These are phyloP conservation scores for Jatropha multifida DNA, from an alignment of 441 rosid species.

Conservation along the genomic window DNA sequence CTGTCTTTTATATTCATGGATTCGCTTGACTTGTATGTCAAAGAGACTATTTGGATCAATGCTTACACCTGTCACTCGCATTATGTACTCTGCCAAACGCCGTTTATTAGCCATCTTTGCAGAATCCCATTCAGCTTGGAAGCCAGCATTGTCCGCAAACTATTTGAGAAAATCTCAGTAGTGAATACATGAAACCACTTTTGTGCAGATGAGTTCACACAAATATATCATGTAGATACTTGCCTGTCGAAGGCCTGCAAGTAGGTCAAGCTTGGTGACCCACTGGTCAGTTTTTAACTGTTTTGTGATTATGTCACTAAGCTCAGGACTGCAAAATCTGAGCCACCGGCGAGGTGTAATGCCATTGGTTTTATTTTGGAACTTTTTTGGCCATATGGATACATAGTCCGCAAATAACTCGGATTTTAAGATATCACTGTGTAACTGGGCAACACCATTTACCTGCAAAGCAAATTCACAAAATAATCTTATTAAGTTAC, in stretches of 20 bases:
- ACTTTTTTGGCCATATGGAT: conserved; percentile 89
- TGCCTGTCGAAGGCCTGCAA: conserved; percentile 84
- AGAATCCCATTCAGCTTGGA: conserved; percentile 92
- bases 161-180: conserved; percentile 40
- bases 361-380: conserved; percentile 97
- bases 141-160: conserved; percentile 74
- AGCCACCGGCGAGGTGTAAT: conserved; percentile 98
- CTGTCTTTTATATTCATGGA: conserved; percentile 98
- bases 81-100: conserved; percentile 74
- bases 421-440: conserved; percentile 88
- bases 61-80: conserved; percentile 73
- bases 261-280: conserved; percentile 88
- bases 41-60: conserved; percentile 83
- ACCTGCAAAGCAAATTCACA: conserved; percentile 50
- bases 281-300: conserved; percentile 90
- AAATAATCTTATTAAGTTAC: conserved; percentile 8
- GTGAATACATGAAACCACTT: conserved; percentile 2
- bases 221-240: conserved; percentile 15
- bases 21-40: conserved; percentile 98
- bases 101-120: conserved; percentile 91
- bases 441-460: conserved; percentile 98
- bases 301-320: conserved; percentile 86
- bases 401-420: conserved; percentile 94
- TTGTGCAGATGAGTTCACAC: background rate
- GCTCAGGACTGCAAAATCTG: conserved; percentile 94